These are phyloP conservation scores for Fraxinus dipetala DNA, from an alignment of 305 asterid species.

Conservation along the genomic window DNA sequence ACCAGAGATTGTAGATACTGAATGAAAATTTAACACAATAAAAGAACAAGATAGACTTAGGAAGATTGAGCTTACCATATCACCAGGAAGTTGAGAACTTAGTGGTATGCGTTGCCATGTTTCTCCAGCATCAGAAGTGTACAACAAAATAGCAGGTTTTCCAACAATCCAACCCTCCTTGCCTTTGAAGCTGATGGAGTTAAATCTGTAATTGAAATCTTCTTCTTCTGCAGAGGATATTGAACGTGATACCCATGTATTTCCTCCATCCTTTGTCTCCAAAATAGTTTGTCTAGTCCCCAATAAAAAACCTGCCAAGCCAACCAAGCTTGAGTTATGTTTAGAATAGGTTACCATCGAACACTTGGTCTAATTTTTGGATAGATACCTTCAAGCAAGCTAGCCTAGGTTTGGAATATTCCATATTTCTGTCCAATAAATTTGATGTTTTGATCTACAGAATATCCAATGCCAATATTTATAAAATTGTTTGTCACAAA, in stretches of 20 bases:
- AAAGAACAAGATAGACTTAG: not conserved
- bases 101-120: constrained; percentile 57
- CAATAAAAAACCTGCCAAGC: constrained; percentile 65
- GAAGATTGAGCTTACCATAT: constrained; percentile 36
- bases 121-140: constrained; percentile 62
- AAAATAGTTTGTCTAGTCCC: constrained; percentile 92
- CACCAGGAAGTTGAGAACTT: constrained; percentile 67
- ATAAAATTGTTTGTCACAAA: not conserved
- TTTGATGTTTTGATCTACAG: not conserved
- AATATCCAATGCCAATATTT: not conserved
- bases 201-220: constrained; percentile 88
- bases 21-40: not conserved
- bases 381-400: too few species aligned
- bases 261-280: constrained; percentile 97
- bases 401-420: too few species aligned
- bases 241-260: constrained; percentile 77
- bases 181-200: constrained; percentile 87
- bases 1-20: not conserved
- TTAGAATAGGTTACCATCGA: not conserved
- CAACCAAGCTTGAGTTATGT: not conserved
- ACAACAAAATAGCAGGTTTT: constrained; percentile 79
- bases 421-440: not conserved
- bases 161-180: constrained; percentile 98
- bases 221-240: constrained; percentile 93
- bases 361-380: too few species aligned